Base-by-base conservation (phyloP, 352 stramenopile genomes). In the Phytopythium montanum region DNA sequence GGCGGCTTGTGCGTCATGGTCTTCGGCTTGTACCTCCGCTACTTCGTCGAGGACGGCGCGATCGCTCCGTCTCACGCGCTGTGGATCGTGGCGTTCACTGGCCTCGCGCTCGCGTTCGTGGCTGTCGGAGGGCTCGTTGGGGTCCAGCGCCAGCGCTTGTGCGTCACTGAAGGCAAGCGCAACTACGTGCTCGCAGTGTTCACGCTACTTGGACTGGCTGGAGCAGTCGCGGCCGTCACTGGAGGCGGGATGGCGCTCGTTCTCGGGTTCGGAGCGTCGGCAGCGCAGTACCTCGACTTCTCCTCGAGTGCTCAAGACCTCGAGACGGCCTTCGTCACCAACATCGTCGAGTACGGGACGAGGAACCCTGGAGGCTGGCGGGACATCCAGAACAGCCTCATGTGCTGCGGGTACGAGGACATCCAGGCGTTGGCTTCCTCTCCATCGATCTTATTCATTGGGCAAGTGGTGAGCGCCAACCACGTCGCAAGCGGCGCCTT, bases 101-200 rank as follows among this genome's bases (percentile, higher is more conserved):
- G 72, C 1, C 48, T 86, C 1, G 72, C 57, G 5, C 52, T 87
- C 36, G 56, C 75, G 2, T 34, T 88, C n/a, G 67, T 80, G 8
- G 81, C 73, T 2, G 52, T 68, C 29, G 51, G 81, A 0, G 71
- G 81, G 0, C 61, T 90, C 12, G 82, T 75, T 21, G 81, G 81
- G 0, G 56, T 88, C 0, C 69, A 88, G n/a, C 68, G 71, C 5
- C 81, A 90, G 31, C 71, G 77, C 14, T 51, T 62, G 34, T 79
- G 78, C 48, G 73, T 85, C 55, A 88, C 75, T 0, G 54, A 82
- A 5, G 81, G 76, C 1, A 61, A 52, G 29, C 72, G 81, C 8
- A 90, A 88, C 57, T 87, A 88, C 45, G 60, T 70, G 0, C 75
- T 90, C 19, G 78, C 74, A 56, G 58, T 73, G 79, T 88, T 77